Base-by-base conservation (phyloP, 2,329 filamentous ascomycete species). In the Hypomyces perniciosus region DNA sequence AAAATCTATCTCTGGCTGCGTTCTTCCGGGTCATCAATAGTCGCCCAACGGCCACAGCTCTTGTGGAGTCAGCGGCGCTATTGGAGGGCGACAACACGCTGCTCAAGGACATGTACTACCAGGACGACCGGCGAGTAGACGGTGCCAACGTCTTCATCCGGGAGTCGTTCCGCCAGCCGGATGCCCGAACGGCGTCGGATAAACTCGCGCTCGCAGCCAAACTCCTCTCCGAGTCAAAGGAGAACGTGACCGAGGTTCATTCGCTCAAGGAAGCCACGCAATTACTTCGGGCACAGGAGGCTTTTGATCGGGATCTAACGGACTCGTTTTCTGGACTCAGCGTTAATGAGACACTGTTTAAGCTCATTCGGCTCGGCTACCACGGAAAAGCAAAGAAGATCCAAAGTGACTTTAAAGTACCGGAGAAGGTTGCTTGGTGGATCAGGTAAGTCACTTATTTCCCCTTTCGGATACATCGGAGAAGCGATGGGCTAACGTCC, bases 21-120 rank as follows among this genome's bases (percentile, higher is more conserved):
- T 99, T 99, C 75, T 97, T 99, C 76, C 84, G 90, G 45, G 85
- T 86, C 43, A 90, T 97, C 70, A 96, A 91, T 67, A 82, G 79
- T 48, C 83, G 91, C 1, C 90, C 92, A 0, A 79, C 89, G 28
- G 93, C 93, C 4, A 90, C 89, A 2, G 89, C 93, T 0, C 79
- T 99, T 8, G 88, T 99, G 27, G 93, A 99, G 68, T 81, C 90
- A 2, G 86, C 85, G 0, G 92, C 93, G 0, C 65, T 71, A 41
- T 76, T 79, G 46, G 83, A 88, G 46, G 73, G 70, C 20, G 86
- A 95, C 61, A 90, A 95, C 60, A 78, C 81, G 1, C 69, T 99
- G 26, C 80, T 99, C 28, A 99, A 97, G 63, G 93, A 97, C 64
- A 75, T 99, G 4, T 99, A 93, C 72, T 99, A 99, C 66, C 93